Evolutionary conservation across 2,329 filamentous ascomycete species (phyloP).

Genomic region (Diaporthe citri): DNA sequence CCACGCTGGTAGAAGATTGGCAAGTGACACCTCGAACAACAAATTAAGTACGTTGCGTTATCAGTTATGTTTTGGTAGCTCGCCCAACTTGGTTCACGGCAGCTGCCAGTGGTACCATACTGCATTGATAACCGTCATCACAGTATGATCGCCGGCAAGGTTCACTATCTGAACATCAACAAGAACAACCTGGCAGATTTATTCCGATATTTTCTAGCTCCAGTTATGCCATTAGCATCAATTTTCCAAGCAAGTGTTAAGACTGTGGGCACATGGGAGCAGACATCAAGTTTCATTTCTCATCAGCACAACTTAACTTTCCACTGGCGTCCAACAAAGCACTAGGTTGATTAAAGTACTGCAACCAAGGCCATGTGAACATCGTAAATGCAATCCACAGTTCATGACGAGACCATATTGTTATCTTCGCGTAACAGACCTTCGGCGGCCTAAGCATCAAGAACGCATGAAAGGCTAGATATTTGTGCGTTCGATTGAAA

Average conservation of each 20-base stretch:
- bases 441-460: too few relatives aligned
- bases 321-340: not conserved
- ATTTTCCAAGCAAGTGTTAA: too few relatives aligned
- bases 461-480: too few relatives aligned
- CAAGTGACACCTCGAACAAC: not conserved
- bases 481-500: too few relatives aligned
- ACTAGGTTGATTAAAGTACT: too few relatives aligned
- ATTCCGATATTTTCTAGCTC: too few relatives aligned
- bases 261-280: too few relatives aligned
- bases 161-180: not conserved
- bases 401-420: not conserved
- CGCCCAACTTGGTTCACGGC: not conserved
- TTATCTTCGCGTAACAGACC: too few relatives aligned
- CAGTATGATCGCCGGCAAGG: slow-evolving; percentile 2
- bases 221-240: not conserved
- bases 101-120: not conserved
- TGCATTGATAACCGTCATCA: not conserved
- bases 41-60: not conserved
- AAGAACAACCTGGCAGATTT: not conserved
- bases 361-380: not conserved
- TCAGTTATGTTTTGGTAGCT: not conserved
- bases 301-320: not conserved
- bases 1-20: not conserved
- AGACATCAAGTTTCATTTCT: not conserved
- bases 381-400: too few relatives aligned